These are phyloP conservation scores for Hyaloscypha hepaticicola DNA, from an alignment of 495 filamentous ascomycete species.

Conservation along the genomic window DNA sequence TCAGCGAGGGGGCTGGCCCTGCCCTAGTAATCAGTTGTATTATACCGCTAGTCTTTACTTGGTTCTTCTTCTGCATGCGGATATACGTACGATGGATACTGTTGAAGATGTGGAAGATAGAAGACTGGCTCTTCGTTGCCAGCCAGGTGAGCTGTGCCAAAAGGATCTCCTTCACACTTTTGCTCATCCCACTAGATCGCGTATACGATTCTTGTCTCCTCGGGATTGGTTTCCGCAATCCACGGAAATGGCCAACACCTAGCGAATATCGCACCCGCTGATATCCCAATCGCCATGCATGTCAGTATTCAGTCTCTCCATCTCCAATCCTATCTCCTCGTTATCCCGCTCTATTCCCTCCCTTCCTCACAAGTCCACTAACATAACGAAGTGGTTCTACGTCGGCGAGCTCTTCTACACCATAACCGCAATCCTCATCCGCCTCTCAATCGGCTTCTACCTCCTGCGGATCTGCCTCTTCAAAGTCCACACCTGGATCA, in stretches of 20 bases:
- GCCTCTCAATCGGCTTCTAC: conserved; percentile 41
- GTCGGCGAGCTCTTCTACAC: conserved; percentile 34
- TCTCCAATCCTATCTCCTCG: neutral
- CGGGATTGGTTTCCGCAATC: conserved; percentile 1
- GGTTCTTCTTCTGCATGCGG: conserved; percentile 15
- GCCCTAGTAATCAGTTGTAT: conserved; percentile 9
- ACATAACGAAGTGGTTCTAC: conserved; percentile 9
- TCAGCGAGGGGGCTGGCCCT: conserved; percentile 16
- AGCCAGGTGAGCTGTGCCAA: conserved; percentile 19
- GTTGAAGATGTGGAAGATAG: conserved; percentile 21
- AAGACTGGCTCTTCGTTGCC: conserved; percentile 24
- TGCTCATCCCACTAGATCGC: neutral
- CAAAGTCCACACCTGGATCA: conserved; percentile 33
- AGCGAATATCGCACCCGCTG: conserved; percentile 2
- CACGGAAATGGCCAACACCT: conserved; percentile 20
- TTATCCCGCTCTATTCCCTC: neutral
- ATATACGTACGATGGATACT: conserved; percentile 14
- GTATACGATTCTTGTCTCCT: neutral
- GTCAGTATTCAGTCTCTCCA: neutral
- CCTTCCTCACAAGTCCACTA: neutral
- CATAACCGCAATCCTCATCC: conserved; percentile 35
- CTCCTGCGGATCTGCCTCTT: conserved; percentile 37
- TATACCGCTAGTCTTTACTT: conserved; percentile 9
- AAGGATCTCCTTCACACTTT: too few relatives aligned
- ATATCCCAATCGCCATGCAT: conserved; percentile 22